These are phyloP conservation scores for Biscogniauxia marginata DNA, from an alignment of 2,329 filamentous ascomycete species.

Conservation along the genomic window DNA sequence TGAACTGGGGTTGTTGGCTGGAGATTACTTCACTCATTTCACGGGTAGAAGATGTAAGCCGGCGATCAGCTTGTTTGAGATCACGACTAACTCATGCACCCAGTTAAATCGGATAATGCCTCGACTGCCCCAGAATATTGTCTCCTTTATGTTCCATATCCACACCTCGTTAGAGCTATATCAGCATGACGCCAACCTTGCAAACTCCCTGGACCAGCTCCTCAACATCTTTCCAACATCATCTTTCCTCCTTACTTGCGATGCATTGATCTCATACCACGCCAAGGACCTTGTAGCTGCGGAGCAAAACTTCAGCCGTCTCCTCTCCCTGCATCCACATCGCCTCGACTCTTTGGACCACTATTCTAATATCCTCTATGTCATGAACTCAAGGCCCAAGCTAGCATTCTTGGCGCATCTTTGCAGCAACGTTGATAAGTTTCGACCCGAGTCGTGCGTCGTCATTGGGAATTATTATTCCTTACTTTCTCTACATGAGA, in stretches of 20 bases:
- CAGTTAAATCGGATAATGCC: constrained; percentile 70
- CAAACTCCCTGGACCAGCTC: constrained; percentile 73
- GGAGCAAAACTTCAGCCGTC: constrained; percentile 70
- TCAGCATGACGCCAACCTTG: constrained; percentile 74
- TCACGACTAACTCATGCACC: constrained; percentile 25
- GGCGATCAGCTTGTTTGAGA: not conserved
- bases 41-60: constrained; percentile 74
- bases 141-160: constrained; percentile 91
- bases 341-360: constrained; percentile 88
- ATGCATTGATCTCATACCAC: constrained; percentile 85
- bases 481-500: constrained; percentile 90
- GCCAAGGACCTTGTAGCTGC: constrained; percentile 74
- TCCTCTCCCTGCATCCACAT: constrained; percentile 72
- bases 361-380: constrained; percentile 96
- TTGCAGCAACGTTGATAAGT: constrained; percentile 89
- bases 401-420: constrained; percentile 90
- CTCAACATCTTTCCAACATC: constrained; percentile 83
- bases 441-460: constrained; percentile 93
- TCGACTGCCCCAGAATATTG: constrained; percentile 82
- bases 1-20: constrained; percentile 97
- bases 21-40: constrained; percentile 82
- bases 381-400: constrained; percentile 83
- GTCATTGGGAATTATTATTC: constrained; percentile 98
- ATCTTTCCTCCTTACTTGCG: constrained; percentile 86
- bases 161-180: constrained; percentile 90